phyloP scores from a whole-genome alignment of 768 basidiomycete genomes.

The Termitomyces sp. region DNA sequence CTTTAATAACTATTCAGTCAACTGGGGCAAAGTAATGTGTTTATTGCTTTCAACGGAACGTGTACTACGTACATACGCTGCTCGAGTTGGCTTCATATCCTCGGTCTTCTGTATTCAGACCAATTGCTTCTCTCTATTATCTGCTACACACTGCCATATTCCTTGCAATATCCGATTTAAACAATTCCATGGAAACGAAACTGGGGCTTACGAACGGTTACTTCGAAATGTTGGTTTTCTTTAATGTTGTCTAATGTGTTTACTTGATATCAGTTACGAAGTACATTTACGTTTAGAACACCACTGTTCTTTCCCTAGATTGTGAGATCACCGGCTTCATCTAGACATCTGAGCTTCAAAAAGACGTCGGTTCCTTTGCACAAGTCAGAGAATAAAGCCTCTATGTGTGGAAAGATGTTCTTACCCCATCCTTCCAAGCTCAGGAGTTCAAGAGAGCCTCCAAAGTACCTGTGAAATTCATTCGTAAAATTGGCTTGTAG shows the following conservation, averaged over 20 bases:
- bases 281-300: background rate
- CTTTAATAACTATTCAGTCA: constrained; percentile 26
- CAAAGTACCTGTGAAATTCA: constrained; percentile 64
- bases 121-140: constrained; percentile 32
- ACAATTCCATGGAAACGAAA: constrained; percentile 20
- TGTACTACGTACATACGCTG: constrained; percentile 15
- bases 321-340: constrained; percentile 44
- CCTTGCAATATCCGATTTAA: constrained; percentile 30
- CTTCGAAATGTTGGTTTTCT: constrained; percentile 5
- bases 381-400: constrained; percentile 4
- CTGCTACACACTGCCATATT: constrained; percentile 31
- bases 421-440: constrained; percentile 83
- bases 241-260: constrained; percentile 7
- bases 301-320: constrained; percentile 23
- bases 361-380: constrained; percentile 46
- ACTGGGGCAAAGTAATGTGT: constrained; percentile 37
- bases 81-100: constrained; percentile 43
- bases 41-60: constrained; percentile 19
- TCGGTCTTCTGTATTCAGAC: constrained; percentile 32
- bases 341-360: constrained; percentile 46
- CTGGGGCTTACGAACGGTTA: background rate
- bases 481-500: background rate
- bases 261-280: background rate
- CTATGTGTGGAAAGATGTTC: constrained; percentile 18
- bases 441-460: constrained; percentile 78